Conservation (phyloP, 2,329 filamentous ascomycete species). For the Xylaria sp. region DNA sequence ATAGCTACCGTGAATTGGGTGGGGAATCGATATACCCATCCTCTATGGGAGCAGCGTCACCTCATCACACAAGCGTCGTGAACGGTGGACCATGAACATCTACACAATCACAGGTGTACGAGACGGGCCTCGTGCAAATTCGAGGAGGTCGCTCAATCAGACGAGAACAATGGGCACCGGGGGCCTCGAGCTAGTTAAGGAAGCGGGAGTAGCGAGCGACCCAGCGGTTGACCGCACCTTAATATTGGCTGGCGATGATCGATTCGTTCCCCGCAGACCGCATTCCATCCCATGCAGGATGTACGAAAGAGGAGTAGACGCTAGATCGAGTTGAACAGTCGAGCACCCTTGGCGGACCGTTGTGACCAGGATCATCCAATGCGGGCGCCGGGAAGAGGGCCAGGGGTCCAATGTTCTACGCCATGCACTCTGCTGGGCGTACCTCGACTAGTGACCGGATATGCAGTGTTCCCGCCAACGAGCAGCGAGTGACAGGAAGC, state of each 20-base stretch:
- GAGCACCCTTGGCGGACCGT: conserved; percentile 40
- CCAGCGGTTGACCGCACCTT: conserved; percentile 56
- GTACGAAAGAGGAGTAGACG: conserved; percentile 45
- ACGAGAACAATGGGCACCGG: conserved; percentile 40
- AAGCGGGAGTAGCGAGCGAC: conserved; percentile 39
- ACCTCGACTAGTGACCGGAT: conserved; percentile 32
- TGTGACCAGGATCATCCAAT: conserved; percentile 39
- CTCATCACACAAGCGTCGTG: conserved; percentile 44
- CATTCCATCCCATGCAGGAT: conserved; percentile 51
- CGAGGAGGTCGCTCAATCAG: conserved; percentile 47
- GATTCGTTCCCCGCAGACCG: conserved; percentile 54
- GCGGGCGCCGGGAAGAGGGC: conserved; percentile 22
- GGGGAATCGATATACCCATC: conserved; percentile 44
- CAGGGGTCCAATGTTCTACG: conserved; percentile 27
- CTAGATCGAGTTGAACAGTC: conserved; percentile 42
- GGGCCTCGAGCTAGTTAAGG: conserved; percentile 39
- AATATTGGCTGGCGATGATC: conserved; percentile 64
- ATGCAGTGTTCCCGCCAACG: conserved; percentile 37
- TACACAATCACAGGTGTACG: conserved; percentile 43
- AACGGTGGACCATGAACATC: conserved; percentile 36
- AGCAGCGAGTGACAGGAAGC: conserved; percentile 17
- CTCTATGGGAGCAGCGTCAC: conserved; percentile 40
- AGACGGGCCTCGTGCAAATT: conserved; percentile 45
- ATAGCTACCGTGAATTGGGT: conserved; percentile 42
- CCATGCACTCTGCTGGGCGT: conserved; percentile 20